Base-by-base conservation (phyloP, 805 yeast species). In the Saturnispora silvae region DNA sequence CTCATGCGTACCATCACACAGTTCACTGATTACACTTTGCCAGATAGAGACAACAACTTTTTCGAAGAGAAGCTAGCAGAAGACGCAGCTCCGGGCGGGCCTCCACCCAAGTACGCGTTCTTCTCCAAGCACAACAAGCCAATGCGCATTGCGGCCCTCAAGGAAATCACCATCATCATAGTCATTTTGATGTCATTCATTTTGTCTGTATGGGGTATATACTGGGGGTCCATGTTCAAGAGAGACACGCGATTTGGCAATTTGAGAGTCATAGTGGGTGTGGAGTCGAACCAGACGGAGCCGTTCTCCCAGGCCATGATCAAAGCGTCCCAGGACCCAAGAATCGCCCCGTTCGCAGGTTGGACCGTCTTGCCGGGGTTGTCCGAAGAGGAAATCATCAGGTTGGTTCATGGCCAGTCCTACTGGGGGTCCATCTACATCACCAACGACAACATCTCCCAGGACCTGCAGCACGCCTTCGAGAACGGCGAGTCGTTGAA, bases 371-470 rank as follows among this genome's bases (percentile, higher is more conserved):
- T 43, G 34, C 51, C 61, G n/a, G 40, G 33, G 34, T 42, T 48
- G 24, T 33, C 34, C 4, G 58, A 53, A 24, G 62, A 61, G 4
- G 68, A 70, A 44, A 51, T 77, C 16, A 25, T 53, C 28, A 46
- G 64, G 24, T 56, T 57, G 37, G 65, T 81, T 3, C 73, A 70
- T 46, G 68, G 67, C 36, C 72, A 76, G 53, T 48, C 67, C 14
- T 77, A 66, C 48, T 81, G 89, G 92, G 67, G 70, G 18, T 70
- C 79, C 0, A 57, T 78, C 25, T 70, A 73, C 43, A 70, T 80
- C 24, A 48, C 52, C 16, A 55, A 64, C 11, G 67, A 72, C 47
- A 31, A 48, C 33, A 50, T 43, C 6, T 72, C 80, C 1, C 63
- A 75, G 4, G 47, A 47, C 18, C 51, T 64, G 17, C 42, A 50